Evolutionary conservation across 371 early-diverging fungal genomes (phyloP).

Genomic region (Zopfochytrium polystomum): DNA sequence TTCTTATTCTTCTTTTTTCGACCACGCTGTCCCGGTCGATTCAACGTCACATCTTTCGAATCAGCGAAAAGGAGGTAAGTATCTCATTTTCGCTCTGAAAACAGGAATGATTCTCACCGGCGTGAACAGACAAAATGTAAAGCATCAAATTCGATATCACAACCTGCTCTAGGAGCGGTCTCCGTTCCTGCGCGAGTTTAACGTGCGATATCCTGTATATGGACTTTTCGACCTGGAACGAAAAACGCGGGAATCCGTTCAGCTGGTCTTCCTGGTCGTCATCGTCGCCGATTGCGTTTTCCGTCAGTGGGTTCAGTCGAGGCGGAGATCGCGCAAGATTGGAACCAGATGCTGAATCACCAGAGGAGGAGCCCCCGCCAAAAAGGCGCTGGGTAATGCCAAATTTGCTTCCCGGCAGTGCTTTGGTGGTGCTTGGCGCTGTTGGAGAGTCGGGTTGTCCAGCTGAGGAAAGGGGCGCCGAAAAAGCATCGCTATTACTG

Average conservation of each 20-base stretch:
- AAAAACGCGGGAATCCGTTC: slow-evolving; percentile 23
- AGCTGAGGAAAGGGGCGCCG: neutral
- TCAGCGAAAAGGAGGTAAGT: slow-evolving; percentile 89
- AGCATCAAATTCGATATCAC: slow-evolving; percentile 93
- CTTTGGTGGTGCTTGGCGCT: neutral
- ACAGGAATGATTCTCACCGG: slow-evolving; percentile 13
- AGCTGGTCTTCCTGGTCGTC: neutral
- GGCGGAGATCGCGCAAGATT: neutral
- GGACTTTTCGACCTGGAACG: slow-evolving; percentile 26
- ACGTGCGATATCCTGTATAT: slow-evolving; percentile 69
- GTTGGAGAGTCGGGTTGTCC: neutral
- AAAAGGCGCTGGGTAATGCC: neutral
- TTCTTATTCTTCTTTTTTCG: slow-evolving; percentile 31
- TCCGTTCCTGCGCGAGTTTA: slow-evolving; percentile 85
- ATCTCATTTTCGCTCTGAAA: slow-evolving; percentile 79
- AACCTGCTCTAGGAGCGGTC: slow-evolving; percentile 89
- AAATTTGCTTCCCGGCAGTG: neutral
- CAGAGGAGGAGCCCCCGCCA: neutral
- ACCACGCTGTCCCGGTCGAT: slow-evolving; percentile 39
- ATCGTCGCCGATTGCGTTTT: neutral
- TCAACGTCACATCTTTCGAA: slow-evolving; percentile 51
- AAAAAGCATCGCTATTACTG: too few species aligned
- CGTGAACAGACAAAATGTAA: slow-evolving; percentile 80
- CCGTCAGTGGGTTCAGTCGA: neutral
- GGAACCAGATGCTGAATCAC: neutral